Evolutionary conservation across 768 basidiomycete species (phyloP), one percentile per base, ranked within the genome.

Genomic region (Amanita pseudoporphyria): DNA sequence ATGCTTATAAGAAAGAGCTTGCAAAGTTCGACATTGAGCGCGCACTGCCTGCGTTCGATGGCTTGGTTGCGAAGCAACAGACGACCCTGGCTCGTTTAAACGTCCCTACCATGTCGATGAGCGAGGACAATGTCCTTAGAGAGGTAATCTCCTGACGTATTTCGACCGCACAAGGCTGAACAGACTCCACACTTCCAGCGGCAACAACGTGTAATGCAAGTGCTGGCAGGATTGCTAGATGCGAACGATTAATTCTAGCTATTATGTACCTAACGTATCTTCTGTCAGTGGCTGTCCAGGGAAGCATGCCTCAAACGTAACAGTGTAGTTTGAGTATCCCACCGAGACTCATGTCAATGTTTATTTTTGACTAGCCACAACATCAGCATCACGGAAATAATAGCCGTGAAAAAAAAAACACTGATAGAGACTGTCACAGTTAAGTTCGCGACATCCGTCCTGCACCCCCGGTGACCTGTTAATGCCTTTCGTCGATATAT

Each of bases 41-140:
- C 32, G 82, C 72, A 9, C 62, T 90, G 5, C 70, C 79, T 2
- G 83, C 85, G 7, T 92, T 87, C 86, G 87, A 87, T 58, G 77
- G 75, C 16, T 70, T 91, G n/a, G 62, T 82, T 16, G 66, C 76
- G 44, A 78, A 76, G 56, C 89, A 92, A 61, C 88, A 92, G 63
- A 59, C 67, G 0, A 66, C 75, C 13, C 68, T 92, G 42, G 78
- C 79, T 55, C 61, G 70, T 26, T 66, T 82, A 39, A 68, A 72
- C 35, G 76, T 91, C 12, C 89, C 89, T 13, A 71, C 78, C 2
- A 89, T 92, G 83, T 85, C 76, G 59, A 63, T 69, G 10, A 80
- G 83, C 2, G 63, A 58, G 38, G 70, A 71, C 38, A 57, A 58
- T 33, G 58, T 67, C 3, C 76, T 81, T 54, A 65, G 74, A 67